These are phyloP conservation scores for Malus sieversii DNA, from an alignment of 306 rosid genomes.

Conservation along the genomic window DNA sequence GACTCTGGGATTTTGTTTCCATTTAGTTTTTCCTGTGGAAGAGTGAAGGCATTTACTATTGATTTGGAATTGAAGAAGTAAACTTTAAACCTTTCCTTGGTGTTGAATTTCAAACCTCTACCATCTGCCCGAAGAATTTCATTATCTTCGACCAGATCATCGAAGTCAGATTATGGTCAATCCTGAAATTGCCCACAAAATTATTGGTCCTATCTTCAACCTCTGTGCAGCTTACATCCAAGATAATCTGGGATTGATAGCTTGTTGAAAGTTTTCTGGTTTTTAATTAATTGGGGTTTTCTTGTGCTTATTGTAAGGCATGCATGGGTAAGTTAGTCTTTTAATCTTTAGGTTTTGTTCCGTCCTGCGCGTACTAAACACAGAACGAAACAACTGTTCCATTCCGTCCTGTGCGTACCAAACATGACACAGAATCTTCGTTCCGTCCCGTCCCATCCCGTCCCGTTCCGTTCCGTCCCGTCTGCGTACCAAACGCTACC, in stretches of 20 bases:
- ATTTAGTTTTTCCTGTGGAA: conserved; percentile 23
- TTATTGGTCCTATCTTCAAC: conserved; percentile 44
- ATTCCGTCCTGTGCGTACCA: too few relatives aligned
- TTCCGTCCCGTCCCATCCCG: too few relatives aligned
- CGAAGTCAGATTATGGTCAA: conserved; percentile 71
- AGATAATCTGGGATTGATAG: conserved; percentile 28
- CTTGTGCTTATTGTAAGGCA: too few relatives aligned
- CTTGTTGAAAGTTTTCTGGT: too few relatives aligned
- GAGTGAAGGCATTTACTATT: conserved; percentile 15
- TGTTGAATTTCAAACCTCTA: conserved; percentile 73
- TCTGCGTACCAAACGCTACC: too few relatives aligned
- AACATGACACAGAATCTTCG: too few relatives aligned
- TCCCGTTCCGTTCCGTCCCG: too few relatives aligned
- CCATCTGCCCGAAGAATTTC: conserved; percentile 79
- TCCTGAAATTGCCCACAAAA: conserved; percentile 63
- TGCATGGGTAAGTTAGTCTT: too few relatives aligned
- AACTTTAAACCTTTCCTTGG: not conserved
- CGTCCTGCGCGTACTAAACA: too few relatives aligned
- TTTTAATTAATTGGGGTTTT: too few relatives aligned
- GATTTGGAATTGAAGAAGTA: conserved; percentile 14
- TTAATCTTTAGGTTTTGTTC: too few relatives aligned
- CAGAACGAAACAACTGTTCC: too few relatives aligned
- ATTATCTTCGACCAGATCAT: conserved; percentile 74
- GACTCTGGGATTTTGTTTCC: not conserved
- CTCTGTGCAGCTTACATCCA: conserved; percentile 35